Percentiles rank a stretch among this genome's conserved stretches.
Evolutionary conservation across 208 protist genomes (phyloP).

Genomic region (Zelonia costaricensis): DNA sequence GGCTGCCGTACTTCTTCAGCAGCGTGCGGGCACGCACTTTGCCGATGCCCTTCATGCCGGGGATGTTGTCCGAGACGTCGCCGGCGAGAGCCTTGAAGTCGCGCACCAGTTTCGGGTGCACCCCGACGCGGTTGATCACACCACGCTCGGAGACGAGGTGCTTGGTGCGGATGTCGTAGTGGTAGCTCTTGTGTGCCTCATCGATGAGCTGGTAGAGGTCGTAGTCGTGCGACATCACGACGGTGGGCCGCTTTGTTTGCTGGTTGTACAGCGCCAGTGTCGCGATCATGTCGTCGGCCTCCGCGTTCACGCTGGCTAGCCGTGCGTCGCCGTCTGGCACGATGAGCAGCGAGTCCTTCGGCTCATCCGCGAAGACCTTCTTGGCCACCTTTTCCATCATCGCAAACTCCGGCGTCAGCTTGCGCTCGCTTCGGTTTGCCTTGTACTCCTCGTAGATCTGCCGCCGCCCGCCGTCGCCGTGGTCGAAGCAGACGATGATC

Average conservation of each 20-base stretch:
- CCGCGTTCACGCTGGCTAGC: slow-evolving; percentile 75
- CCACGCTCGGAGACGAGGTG: slow-evolving; percentile 82
- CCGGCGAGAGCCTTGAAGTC: slow-evolving; percentile 90
- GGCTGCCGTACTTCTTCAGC: slow-evolving; percentile 87
- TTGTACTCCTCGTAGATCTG: slow-evolving; percentile 84
- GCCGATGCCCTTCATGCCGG: slow-evolving; percentile 85
- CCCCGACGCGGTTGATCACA: slow-evolving; percentile 78
- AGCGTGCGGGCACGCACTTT: slow-evolving; percentile 78
- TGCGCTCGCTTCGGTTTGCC: slow-evolving; percentile 47
- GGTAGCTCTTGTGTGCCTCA: slow-evolving; percentile 64
- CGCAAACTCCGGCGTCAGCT: slow-evolving; percentile 49
- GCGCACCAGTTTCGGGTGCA: slow-evolving; percentile 83
- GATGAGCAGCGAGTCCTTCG: slow-evolving; percentile 60
- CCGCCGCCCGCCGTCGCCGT: slow-evolving; percentile 86
- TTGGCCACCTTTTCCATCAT: slow-evolving; percentile 83
- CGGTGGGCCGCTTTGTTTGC: slow-evolving; percentile 70
- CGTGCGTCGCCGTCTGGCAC: slow-evolving; percentile 73
- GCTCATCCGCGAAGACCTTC: slow-evolving; percentile 80
- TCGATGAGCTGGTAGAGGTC: slow-evolving; percentile 91
- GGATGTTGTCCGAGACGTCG: slow-evolving; percentile 85
- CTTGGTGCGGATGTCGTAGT: slow-evolving; percentile 90
- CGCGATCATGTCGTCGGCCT: slow-evolving; percentile 92
- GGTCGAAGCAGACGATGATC: slow-evolving; percentile 87
- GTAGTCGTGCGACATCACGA: slow-evolving; percentile 90
- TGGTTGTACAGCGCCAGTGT: slow-evolving; percentile 76